Base-by-base conservation (phyloP, 768 basidiomycete genomes). In the Leccinum incarnatum region DNA sequence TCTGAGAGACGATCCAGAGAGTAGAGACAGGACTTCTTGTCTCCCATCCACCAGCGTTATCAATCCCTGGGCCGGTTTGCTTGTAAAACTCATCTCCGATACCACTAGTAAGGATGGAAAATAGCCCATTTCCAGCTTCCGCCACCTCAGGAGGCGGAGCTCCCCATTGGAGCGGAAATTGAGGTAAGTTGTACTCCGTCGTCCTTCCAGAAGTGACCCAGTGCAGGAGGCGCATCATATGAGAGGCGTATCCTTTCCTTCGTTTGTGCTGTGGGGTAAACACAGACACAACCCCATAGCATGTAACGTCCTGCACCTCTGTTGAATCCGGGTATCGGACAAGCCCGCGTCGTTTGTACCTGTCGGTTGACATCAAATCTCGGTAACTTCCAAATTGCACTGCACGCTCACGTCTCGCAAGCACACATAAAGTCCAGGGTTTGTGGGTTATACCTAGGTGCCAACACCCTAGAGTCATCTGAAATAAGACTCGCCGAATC, bases 221-320 rank as follows among this genome's bases (percentile, higher is more conserved):
- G 64, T 88, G 86, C 30, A 88, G 56, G 25, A 88, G 76, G 15
- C 80, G 75, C 85, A 87, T 85, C 85, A 87, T 85, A 59, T 84
- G 82, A 11, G 69, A 66, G 14, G 81, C 85, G 60, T 85, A 87
- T 19, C 87, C 85, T 54, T 79, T 79, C 11, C 78, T 71, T 54
- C 83, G 78, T 25, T 83, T 75, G 30, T 65, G 56, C 0, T 74
- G 66, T 15, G 82, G 81, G 5, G 84, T 86, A 66, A 78, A 88
- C 9, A 87, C 84, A 4, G 79, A 77, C 1, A 84, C 84, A 42
- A 88, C 71, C 1, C 72, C 82, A 59, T 86, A 86, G 40, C 80
- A 78, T 7, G 72, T 58, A 1, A 77, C 78, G 46, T 74, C 65
- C 50, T 77, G 69, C 15, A 67, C 60, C 25, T 46, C 56, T 50